Conservation (phyloP, 2,329 filamentous ascomycete species). For the Teratosphaeria destructans region DNA sequence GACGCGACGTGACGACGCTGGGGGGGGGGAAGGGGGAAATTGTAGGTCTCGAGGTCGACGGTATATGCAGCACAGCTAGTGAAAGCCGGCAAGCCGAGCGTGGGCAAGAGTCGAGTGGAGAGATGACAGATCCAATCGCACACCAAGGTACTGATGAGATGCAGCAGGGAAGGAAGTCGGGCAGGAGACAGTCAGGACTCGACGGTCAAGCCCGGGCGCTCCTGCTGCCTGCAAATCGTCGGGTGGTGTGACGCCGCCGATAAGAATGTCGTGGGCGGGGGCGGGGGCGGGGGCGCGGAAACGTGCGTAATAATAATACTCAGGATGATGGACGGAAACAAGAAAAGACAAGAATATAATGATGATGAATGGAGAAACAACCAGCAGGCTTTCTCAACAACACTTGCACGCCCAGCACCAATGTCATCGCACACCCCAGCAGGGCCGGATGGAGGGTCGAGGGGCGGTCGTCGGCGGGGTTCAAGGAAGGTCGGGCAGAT, state of each 20-base stretch:
- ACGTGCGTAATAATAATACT: not conserved
- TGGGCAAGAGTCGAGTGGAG: conserved; percentile 7
- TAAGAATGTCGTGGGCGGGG: not conserved
- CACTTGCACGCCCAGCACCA: not conserved
- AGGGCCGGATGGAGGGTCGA: not conserved
- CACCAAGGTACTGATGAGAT: conserved; percentile 2
- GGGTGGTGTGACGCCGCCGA: too few species aligned
- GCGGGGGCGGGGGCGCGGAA: not conserved
- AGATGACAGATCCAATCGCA: conserved; percentile 3
- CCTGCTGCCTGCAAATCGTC: not conserved
- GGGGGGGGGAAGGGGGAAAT: not conserved
- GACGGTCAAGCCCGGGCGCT: not conserved
- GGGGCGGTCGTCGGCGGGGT: not conserved
- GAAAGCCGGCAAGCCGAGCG: conserved; percentile 19
- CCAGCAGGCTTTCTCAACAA: not conserved
- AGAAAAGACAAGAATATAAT: not conserved
- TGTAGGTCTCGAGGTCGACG: conserved; percentile 15
- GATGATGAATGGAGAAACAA: not conserved
- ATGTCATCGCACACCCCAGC: not conserved
- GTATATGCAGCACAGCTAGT: conserved; percentile 28
- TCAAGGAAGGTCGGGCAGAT: not conserved
- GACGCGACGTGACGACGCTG: conserved; percentile 3
- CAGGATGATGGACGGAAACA: not conserved
- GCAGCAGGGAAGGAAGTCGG: not conserved
- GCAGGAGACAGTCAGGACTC: not conserved